Evolutionary conservation across 2,329 filamentous ascomycete genomes (phyloP).

Genomic region (Cercospora sp.): DNA sequence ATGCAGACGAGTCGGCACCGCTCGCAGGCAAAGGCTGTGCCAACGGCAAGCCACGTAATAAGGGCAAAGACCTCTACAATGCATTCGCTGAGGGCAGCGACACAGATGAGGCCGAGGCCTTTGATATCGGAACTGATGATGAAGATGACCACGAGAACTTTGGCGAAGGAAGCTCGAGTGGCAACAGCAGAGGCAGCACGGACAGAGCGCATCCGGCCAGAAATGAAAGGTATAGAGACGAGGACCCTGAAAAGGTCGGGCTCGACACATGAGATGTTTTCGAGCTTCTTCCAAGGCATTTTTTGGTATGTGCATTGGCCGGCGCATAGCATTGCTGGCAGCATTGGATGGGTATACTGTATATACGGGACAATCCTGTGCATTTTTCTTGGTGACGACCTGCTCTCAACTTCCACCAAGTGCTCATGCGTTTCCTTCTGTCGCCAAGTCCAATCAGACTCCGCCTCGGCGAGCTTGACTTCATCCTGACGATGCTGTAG

Average conservation of each 20-base stretch:
- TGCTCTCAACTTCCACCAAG: neutral
- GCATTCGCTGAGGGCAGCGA: constrained; percentile 94
- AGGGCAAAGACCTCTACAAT: constrained; percentile 92
- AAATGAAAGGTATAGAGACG: constrained; percentile 28
- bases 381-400: neutral
- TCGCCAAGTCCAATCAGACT: neutral
- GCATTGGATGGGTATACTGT: neutral
- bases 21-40: constrained; percentile 35
- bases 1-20: constrained; percentile 57
- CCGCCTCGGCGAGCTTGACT: constrained; percentile 4
- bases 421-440: no score
- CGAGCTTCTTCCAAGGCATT: neutral
- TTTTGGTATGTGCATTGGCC: neutral
- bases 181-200: constrained; percentile 9
- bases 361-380: neutral
- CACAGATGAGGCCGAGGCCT: constrained; percentile 53
- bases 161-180: constrained; percentile 21
- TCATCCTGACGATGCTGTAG: neutral
- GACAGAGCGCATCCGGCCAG: constrained; percentile 8
- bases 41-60: constrained; percentile 49
- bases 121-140: constrained; percentile 29
- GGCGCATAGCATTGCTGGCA: constrained; percentile 5
- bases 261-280: constrained; percentile 1
- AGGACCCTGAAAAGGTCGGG: constrained; percentile 20
- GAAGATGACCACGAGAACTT: constrained; percentile 28